These are phyloP conservation scores for Botrytis galanthina DNA, from an alignment of 2,329 filamentous ascomycete species.

Conservation along the genomic window DNA sequence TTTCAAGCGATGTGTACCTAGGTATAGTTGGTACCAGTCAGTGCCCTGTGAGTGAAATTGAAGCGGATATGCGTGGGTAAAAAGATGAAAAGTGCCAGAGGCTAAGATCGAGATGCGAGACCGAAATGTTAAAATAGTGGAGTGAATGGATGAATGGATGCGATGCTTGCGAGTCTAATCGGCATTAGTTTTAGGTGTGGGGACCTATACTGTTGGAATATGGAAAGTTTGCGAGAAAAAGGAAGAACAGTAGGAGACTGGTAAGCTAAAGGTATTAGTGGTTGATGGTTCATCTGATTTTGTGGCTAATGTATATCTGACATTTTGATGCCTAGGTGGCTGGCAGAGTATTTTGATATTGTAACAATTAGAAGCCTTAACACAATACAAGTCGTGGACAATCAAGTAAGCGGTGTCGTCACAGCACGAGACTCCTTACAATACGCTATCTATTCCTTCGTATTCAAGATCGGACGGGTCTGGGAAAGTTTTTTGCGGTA, in stretches of 20 bases:
- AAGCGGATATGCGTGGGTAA: neutral
- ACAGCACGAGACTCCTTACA: neutral
- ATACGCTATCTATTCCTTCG: neutral
- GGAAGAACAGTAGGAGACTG: neutral
- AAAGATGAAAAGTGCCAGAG: neutral
- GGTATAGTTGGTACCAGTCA: neutral
- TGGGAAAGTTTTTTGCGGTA: neutral
- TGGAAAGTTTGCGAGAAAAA: conserved; percentile 1
- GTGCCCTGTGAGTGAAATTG: neutral
- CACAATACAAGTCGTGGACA: neutral
- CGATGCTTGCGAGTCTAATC: neutral
- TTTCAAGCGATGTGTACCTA: neutral
- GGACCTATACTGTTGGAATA: neutral
- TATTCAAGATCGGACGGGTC: neutral
- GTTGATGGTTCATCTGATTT: neutral
- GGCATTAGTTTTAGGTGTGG: neutral
- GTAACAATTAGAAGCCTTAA: neutral
- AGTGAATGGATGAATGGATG: neutral
- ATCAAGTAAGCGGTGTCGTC: neutral
- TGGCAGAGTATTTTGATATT: neutral
- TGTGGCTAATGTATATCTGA: neutral
- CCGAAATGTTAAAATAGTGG: neutral
- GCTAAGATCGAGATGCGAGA: conserved; percentile 2
- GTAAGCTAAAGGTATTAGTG: neutral
- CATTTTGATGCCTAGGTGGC: neutral